These are phyloP conservation scores for Calcarisporium arbuscula DNA, from an alignment of 2,329 filamentous ascomycete species.

Conservation along the genomic window DNA sequence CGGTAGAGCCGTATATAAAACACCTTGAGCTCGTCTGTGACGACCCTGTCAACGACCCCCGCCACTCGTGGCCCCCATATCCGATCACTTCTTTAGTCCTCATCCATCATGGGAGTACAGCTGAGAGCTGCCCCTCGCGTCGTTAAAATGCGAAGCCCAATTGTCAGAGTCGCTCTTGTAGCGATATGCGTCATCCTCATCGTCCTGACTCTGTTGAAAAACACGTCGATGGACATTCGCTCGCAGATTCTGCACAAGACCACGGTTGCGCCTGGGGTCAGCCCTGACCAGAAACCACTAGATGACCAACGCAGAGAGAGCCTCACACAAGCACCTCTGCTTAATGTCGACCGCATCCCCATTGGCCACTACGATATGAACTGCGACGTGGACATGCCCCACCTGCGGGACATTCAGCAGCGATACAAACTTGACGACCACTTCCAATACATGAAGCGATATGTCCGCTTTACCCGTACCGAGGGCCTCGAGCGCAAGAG, in stretches of 20 bases:
- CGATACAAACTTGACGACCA: slow-evolving; percentile 41
- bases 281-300: slow-evolving; percentile 24
- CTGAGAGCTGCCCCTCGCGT: slow-evolving; percentile 30
- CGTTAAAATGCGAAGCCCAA: slow-evolving; percentile 43
- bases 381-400: slow-evolving; percentile 42
- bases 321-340: slow-evolving; percentile 10
- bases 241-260: slow-evolving; percentile 32
- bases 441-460: slow-evolving; percentile 51
- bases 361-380: slow-evolving; percentile 32
- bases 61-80: too few species aligned
- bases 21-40: too few species aligned
- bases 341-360: slow-evolving; percentile 10
- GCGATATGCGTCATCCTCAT: slow-evolving; percentile 37
- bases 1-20: too few species aligned
- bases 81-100: too few species aligned
- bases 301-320: slow-evolving; percentile 9
- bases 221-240: slow-evolving; percentile 34
- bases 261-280: slow-evolving; percentile 16
- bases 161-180: slow-evolving; percentile 37
- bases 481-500: slow-evolving; percentile 42
- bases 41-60: too few species aligned
- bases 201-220: slow-evolving; percentile 33
- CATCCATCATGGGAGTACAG: slow-evolving; percentile 34
- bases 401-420: slow-evolving; percentile 38
- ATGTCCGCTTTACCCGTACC: slow-evolving; percentile 43